Conservation (phyloP, 371 early-diverging fungal genomes). For the Zychaea mexicana region DNA sequence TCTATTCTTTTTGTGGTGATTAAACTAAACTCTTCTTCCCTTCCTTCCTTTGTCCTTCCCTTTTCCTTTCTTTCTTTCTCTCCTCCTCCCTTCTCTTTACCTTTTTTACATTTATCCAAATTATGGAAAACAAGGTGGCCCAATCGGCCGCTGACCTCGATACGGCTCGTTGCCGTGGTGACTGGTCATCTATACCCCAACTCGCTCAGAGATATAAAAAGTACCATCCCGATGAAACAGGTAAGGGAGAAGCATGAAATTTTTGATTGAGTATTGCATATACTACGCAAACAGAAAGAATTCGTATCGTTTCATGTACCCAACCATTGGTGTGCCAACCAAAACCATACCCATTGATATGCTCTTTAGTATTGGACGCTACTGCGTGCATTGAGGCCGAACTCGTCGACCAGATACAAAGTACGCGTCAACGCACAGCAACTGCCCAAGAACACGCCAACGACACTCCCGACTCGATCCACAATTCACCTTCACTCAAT, state of each 20-base stretch:
- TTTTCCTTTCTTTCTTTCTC: background rate
- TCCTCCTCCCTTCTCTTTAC: background rate
- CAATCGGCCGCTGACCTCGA: constrained; percentile 40
- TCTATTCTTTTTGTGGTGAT: background rate
- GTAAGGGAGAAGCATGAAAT: constrained; percentile 29
- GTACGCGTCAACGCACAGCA: background rate
- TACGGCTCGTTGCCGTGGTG: constrained; percentile 57
- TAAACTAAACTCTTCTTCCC: background rate
- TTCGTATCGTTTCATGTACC: too few relatives aligned
- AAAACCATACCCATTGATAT: background rate
- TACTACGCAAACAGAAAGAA: too few relatives aligned
- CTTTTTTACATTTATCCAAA: background rate
- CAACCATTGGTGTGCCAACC: background rate
- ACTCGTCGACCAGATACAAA: constrained; percentile 20
- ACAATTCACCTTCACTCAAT: constrained; percentile 5
- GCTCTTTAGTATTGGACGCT: constrained; percentile 20
- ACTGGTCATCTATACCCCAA: constrained; percentile 60
- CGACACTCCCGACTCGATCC: background rate
- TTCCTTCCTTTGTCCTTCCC: background rate
- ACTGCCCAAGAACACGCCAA: constrained; percentile 8
- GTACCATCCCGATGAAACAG: constrained; percentile 64
- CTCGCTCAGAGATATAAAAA: constrained; percentile 67
- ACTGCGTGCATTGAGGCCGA: constrained; percentile 30
- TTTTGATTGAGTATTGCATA: background rate
- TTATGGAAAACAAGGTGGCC: background rate